Conservation (phyloP, 2,329 filamentous ascomycete species). For the Penicillium carneum region DNA sequence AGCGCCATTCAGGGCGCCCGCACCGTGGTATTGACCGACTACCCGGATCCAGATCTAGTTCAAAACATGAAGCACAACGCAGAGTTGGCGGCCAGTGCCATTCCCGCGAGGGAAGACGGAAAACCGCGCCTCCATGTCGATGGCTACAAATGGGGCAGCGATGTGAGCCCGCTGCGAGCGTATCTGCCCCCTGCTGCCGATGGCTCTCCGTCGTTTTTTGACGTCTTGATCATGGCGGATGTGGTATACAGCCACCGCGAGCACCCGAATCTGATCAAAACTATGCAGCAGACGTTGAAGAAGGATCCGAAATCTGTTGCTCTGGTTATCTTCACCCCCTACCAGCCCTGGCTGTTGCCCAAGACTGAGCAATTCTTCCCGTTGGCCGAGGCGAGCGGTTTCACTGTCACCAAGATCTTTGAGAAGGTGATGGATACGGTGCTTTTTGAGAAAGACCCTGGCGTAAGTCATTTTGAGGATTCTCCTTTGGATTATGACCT, state of each 20-base stretch:
- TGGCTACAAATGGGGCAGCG: slow-evolving; percentile 85
- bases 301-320: slow-evolving; percentile 65
- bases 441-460: slow-evolving; percentile 87
- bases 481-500: neutral
- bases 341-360: slow-evolving; percentile 86
- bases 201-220: slow-evolving; percentile 71
- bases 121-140: slow-evolving; percentile 61
- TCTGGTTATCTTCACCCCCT: slow-evolving; percentile 92
- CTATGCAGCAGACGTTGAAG: slow-evolving; percentile 72
- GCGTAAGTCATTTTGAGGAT: slow-evolving; percentile 56
- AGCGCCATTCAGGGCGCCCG: slow-evolving; percentile 75
- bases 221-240: slow-evolving; percentile 85
- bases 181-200: slow-evolving; percentile 63
- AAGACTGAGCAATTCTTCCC: slow-evolving; percentile 90
- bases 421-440: slow-evolving; percentile 84
- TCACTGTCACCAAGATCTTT: slow-evolving; percentile 78
- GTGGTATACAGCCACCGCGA: slow-evolving; percentile 90
- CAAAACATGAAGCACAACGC: slow-evolving; percentile 81
- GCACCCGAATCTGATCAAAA: slow-evolving; percentile 77
- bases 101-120: slow-evolving; percentile 44
- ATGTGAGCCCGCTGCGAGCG: slow-evolving; percentile 64
- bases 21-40: slow-evolving; percentile 81
- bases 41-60: slow-evolving; percentile 83
- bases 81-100: slow-evolving; percentile 58
- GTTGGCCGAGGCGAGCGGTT: slow-evolving; percentile 71